A percentile compares a stretch with the other conserved stretches of the same genome.
These are phyloP conservation scores for Ilyonectria mors-panacis DNA, from an alignment of 2,329 filamentous ascomycete genomes.

Conservation along the genomic window DNA sequence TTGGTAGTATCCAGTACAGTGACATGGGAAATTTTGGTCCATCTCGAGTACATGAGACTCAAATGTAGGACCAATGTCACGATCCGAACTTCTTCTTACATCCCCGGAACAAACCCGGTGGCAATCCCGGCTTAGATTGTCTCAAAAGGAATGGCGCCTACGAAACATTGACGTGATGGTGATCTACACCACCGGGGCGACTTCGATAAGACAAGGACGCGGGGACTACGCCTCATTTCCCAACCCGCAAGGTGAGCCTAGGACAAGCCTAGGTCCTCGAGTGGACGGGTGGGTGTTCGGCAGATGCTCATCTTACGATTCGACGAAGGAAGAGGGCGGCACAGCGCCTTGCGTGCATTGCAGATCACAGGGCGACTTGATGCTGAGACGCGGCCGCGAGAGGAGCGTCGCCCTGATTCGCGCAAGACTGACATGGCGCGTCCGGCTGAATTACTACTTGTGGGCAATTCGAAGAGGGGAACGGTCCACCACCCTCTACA, in stretches of 20 bases:
- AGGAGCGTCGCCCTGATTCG: constrained; percentile 26
- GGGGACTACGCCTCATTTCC: constrained; percentile 39
- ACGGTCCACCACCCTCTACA: neutral
- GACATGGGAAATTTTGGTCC: neutral
- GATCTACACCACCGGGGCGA: constrained; percentile 24
- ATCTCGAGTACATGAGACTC: constrained; percentile 3
- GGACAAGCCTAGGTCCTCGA: constrained; percentile 20
- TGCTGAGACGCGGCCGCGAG: constrained; percentile 18
- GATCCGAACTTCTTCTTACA: constrained; percentile 18
- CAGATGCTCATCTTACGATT: constrained; percentile 40
- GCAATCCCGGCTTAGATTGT: constrained; percentile 15
- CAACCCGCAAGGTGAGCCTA: constrained; percentile 26
- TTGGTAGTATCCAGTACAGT: neutral
- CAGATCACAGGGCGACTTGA: constrained; percentile 35
- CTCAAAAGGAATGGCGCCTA: constrained; percentile 21
- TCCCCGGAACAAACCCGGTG: constrained; percentile 15
- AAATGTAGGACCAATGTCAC: constrained; percentile 9
- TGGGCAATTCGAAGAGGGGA: neutral
- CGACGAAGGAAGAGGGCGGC: constrained; percentile 21
- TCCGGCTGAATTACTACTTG: constrained; percentile 7
- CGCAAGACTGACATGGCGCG: constrained; percentile 25
- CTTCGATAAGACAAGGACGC: constrained; percentile 40
- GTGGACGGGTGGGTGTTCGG: constrained; percentile 24
- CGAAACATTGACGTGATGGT: constrained; percentile 29
- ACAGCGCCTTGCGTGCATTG: constrained; percentile 25